Evolutionary conservation across 306 rosid species (phyloP).

Genomic region (Corylus americana): DNA sequence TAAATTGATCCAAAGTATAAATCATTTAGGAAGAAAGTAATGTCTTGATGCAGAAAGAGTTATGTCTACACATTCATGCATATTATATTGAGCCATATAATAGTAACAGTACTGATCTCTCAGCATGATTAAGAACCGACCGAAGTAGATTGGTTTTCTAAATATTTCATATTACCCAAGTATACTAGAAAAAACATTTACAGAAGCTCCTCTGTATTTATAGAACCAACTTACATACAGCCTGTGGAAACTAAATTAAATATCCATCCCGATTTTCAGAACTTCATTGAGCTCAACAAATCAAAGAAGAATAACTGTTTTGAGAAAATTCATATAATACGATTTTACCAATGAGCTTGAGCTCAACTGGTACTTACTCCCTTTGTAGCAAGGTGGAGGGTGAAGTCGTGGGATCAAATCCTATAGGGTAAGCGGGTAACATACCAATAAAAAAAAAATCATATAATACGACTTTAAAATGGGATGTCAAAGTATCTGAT

Average conservation of each 20-base stretch:
- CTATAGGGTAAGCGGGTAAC: too few relatives aligned
- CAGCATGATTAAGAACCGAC: neutral
- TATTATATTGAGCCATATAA: neutral
- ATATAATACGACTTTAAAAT: neutral
- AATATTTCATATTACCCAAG: neutral
- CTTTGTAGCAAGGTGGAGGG: too few relatives aligned
- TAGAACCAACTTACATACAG: constrained; percentile 4
- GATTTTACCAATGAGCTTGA: too few relatives aligned
- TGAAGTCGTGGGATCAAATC: too few relatives aligned
- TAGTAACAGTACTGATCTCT: neutral
- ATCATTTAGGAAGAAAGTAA: neutral
- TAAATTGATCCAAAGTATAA: constrained; percentile 21
- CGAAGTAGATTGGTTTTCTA: neutral
- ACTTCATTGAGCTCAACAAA: neutral
- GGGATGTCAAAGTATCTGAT: neutral
- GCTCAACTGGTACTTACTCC: too few relatives aligned
- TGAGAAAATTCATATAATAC: neutral
- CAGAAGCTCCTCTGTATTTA: neutral
- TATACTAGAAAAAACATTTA: neutral
- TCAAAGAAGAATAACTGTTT: neutral
- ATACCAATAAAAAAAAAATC: neutral
- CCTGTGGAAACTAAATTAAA: neutral
- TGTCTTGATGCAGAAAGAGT: neutral
- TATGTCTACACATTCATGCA: neutral
- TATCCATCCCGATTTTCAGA: neutral